Conservation (phyloP, 306 rosid genomes). For the Herpetospermum pedunculosum region DNA sequence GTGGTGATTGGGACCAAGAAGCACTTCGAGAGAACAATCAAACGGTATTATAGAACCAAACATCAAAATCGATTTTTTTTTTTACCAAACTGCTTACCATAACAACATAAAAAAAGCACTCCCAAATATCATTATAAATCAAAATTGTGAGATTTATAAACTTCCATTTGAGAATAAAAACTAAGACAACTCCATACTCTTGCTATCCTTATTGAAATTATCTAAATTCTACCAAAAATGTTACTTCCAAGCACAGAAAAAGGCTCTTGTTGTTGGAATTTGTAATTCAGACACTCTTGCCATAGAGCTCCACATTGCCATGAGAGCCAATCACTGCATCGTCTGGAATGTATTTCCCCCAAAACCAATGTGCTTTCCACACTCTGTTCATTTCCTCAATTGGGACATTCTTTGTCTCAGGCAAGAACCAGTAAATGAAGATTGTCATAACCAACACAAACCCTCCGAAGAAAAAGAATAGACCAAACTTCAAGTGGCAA, state of each 20-base stretch:
- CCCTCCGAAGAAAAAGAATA: constrained; percentile 38
- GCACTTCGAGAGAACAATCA: no score
- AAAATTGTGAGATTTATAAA: no score
- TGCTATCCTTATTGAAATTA: neutral
- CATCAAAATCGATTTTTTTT: no score
- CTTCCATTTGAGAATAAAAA: neutral
- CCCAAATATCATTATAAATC: neutral
- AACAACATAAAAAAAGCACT: neutral
- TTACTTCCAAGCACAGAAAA: neutral
- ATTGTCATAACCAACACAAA: constrained; percentile 33
- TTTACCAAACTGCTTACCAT: no score
- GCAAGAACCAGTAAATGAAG: constrained; percentile 25
- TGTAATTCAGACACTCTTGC: neutral
- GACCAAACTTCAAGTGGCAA: constrained; percentile 45
- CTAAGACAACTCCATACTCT: neutral
- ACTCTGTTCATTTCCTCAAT: constrained; percentile 40
- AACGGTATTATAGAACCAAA: no score
- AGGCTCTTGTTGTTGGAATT: neutral
- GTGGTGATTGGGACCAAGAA: no score
- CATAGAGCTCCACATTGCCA: constrained; percentile 1
- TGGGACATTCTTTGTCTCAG: constrained; percentile 44
- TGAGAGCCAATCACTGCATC: constrained; percentile 17
- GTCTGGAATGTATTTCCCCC: constrained; percentile 25
- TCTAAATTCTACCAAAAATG: neutral
- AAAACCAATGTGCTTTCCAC: constrained; percentile 47